Conservation (phyloP, 208 protist genomes). For the Leishmania aethiopica region DNA sequence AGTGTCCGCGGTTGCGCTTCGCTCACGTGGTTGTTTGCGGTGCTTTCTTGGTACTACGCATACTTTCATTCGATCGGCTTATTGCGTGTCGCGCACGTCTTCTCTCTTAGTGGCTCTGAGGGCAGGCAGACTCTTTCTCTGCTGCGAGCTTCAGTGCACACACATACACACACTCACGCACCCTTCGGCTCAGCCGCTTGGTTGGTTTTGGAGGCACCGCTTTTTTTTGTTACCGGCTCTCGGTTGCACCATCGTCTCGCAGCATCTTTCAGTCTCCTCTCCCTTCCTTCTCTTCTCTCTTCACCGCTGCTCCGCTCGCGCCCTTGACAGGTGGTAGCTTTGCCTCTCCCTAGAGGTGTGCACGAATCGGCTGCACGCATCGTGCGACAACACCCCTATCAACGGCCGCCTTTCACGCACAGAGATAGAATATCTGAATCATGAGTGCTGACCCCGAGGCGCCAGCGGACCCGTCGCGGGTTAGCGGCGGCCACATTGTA, state of each 20-base stretch:
- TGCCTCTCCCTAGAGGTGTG: neutral
- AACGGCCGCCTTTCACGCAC: neutral
- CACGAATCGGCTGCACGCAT: neutral
- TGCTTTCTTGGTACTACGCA: neutral
- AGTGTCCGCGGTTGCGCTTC: neutral
- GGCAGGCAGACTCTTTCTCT: neutral
- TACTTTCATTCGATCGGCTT: neutral
- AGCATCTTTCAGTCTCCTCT: neutral
- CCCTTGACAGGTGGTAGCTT: slow-evolving; percentile 1
- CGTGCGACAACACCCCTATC: neutral
- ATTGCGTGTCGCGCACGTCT: neutral
- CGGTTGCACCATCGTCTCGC: neutral
- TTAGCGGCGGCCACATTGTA: slow-evolving; percentile 74
- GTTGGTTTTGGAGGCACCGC: neutral
- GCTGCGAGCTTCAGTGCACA: neutral
- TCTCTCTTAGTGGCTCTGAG: neutral
- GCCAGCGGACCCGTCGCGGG: slow-evolving; percentile 51
- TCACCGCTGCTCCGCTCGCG: slow-evolving; percentile 4
- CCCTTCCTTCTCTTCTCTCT: slow-evolving; percentile 11
- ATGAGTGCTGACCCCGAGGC: slow-evolving; percentile 84
- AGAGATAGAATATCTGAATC: neutral
- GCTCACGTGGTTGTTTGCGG: neutral
- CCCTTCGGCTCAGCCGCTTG: neutral
- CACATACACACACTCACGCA: neutral
- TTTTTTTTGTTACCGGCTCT: neutral